These are phyloP conservation scores for Decorospora gaudefroyi DNA, from an alignment of 2,329 filamentous ascomycete genomes.

Conservation along the genomic window DNA sequence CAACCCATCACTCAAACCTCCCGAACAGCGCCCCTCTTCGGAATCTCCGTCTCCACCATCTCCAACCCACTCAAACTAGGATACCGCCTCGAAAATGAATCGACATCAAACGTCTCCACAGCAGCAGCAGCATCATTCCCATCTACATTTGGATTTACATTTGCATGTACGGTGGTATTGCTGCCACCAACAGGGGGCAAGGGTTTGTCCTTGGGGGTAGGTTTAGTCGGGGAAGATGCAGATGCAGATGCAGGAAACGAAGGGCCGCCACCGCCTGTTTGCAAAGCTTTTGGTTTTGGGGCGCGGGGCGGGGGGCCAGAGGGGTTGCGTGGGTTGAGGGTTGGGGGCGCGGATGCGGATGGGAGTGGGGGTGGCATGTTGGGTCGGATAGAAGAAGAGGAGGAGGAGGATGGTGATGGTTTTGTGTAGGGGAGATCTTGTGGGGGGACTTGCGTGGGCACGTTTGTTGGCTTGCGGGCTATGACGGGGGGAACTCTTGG, in stretches of 20 bases:
- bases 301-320: slow-evolving; percentile 55
- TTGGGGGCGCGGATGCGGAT: slow-evolving; percentile 43
- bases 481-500: slow-evolving; percentile 36
- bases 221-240: slow-evolving; percentile 15
- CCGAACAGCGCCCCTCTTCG: slow-evolving; percentile 25
- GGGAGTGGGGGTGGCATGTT: slow-evolving; percentile 27
- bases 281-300: slow-evolving; percentile 64
- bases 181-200: slow-evolving; percentile 16
- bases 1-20: slow-evolving; percentile 19
- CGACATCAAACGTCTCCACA: slow-evolving; percentile 68
- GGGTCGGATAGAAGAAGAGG: slow-evolving; percentile 29
- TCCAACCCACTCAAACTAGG: slow-evolving; percentile 84
- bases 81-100: slow-evolving; percentile 80
- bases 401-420: too few species aligned
- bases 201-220: slow-evolving; percentile 29
- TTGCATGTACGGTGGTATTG: slow-evolving; percentile 6
- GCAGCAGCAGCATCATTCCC: too few species aligned
- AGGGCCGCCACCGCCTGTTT: slow-evolving; percentile 56
- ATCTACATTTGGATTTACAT: too few species aligned
- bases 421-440: slow-evolving; percentile 39
- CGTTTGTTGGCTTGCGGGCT: slow-evolving; percentile 56
- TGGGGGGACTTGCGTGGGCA: slow-evolving; percentile 17
- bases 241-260: too few species aligned
- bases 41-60: slow-evolving; percentile 75
- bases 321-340: slow-evolving; percentile 36